Evolutionary conservation across 352 stramenopile species (phyloP).

Genomic region (Pythium utonaiense): DNA sequence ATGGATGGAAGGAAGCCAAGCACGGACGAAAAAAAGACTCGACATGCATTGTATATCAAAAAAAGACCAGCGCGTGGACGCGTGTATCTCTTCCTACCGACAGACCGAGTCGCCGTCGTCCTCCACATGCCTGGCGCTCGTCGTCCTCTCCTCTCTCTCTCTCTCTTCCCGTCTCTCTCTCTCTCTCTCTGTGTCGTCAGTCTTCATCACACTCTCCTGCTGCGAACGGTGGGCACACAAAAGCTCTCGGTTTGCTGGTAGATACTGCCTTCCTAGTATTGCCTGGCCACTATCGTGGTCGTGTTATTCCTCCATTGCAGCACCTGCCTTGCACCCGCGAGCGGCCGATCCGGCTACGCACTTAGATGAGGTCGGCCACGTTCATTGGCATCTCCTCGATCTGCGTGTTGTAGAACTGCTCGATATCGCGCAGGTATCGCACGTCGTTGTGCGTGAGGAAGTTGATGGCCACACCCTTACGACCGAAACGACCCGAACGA

Average conservation of each 20-base stretch:
- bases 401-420: constrained; percentile 99
- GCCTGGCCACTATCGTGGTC: neutral
- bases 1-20: constrained; percentile 15
- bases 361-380: constrained; percentile 99
- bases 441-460: constrained; percentile 99
- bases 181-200: constrained; percentile 1
- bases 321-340: neutral
- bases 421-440: constrained; percentile 98
- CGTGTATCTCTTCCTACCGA: neutral
- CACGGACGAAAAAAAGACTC: constrained; percentile 2
- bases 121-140: neutral
- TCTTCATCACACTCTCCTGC: neutral
- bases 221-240: neutral
- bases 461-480: constrained; percentile 99
- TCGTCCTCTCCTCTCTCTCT: constrained; percentile 15
- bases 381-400: constrained; percentile 99
- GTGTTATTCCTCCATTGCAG: constrained; percentile 2
- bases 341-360: neutral
- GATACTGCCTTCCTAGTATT: neutral
- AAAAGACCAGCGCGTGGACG: constrained; percentile 10
- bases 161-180: neutral
- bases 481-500: constrained; percentile 98
- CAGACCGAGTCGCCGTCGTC: neutral
- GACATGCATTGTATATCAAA: constrained; percentile 32
- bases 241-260: neutral